phyloP scores from a whole-genome alignment of 1,284 basidiomycete species.

The Malassezia psittaci region DNA sequence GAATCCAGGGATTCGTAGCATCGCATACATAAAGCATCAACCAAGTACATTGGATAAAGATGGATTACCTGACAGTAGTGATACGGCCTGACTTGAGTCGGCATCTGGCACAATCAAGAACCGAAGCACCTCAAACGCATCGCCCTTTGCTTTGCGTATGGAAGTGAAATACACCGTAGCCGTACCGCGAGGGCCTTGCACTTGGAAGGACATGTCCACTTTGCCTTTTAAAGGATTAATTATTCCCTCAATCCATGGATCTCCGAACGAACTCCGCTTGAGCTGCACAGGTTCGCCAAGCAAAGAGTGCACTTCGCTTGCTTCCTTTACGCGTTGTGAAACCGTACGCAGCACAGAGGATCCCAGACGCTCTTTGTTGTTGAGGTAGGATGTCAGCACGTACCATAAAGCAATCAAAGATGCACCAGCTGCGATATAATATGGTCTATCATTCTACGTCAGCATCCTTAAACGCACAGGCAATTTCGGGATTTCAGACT shows the following conservation, averaged over 20 bases:
- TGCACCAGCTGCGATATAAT: slow-evolving; percentile 6
- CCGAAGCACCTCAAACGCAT: slow-evolving; percentile 29
- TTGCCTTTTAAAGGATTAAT: slow-evolving; percentile 39
- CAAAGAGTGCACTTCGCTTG: slow-evolving; percentile 14
- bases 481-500: slow-evolving; percentile 6
- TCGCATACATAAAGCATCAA: slow-evolving; percentile 4
- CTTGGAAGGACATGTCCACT: slow-evolving; percentile 30
- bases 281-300: slow-evolving; percentile 18
- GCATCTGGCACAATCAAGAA: slow-evolving; percentile 28
- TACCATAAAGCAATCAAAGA: slow-evolving; percentile 21
- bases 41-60: background rate
- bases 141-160: slow-evolving; percentile 21
- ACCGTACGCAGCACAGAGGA: slow-evolving; percentile 28
- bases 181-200: slow-evolving; percentile 18
- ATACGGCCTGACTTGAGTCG: slow-evolving; percentile 15
- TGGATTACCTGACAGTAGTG: slow-evolving; percentile 2
- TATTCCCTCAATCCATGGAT: slow-evolving; percentile 23
- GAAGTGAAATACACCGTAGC: slow-evolving; percentile 37
- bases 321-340: slow-evolving; percentile 22
- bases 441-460: slow-evolving; percentile 9
- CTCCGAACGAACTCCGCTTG: slow-evolving; percentile 14
- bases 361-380: slow-evolving; percentile 36
- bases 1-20: slow-evolving; percentile 4
- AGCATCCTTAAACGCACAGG: slow-evolving; percentile 3
- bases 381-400: slow-evolving; percentile 26